These are phyloP conservation scores for Fusarium concolor DNA, from an alignment of 2,329 filamentous ascomycete species.

Conservation along the genomic window DNA sequence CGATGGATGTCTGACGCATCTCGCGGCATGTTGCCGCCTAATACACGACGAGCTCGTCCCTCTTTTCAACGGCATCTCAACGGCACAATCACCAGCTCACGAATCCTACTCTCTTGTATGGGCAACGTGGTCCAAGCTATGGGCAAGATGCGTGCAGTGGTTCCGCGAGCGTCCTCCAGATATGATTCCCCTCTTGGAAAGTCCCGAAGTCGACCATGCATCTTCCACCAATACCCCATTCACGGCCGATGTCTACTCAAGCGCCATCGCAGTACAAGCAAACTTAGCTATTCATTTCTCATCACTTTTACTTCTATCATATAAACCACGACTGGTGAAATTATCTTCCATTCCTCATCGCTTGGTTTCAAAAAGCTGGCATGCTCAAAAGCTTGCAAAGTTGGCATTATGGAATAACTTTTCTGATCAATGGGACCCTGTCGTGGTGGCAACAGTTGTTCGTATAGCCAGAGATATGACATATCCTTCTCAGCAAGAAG, in stretches of 20 bases:
- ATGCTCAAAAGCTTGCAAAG: constrained; percentile 48
- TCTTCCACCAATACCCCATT: not conserved
- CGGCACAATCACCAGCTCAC: constrained; percentile 13
- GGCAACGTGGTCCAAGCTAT: constrained; percentile 20
- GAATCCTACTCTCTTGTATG: constrained; percentile 10
- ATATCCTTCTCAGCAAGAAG: constrained; percentile 17
- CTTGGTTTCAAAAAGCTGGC: constrained; percentile 33
- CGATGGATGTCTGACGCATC: not conserved
- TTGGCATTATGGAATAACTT: constrained; percentile 47
- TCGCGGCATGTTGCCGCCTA: constrained; percentile 12
- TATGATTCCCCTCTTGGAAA: constrained; percentile 14
- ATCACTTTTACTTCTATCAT: constrained; percentile 4
- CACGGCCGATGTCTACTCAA: constrained; percentile 23
- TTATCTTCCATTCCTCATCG: constrained; percentile 8
- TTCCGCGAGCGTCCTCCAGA: constrained; percentile 19
- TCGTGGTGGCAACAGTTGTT: constrained; percentile 45
- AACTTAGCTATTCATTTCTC: constrained; percentile 15
- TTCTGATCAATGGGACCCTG: constrained; percentile 50
- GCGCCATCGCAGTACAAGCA: constrained; percentile 10
- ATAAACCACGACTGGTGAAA: constrained; percentile 13
- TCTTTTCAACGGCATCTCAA: not conserved
- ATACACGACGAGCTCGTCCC: constrained; percentile 10
- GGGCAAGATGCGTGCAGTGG: constrained; percentile 18
- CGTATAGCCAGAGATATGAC: constrained; percentile 40
- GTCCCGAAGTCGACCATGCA: constrained; percentile 5